Percentiles rank a stretch among this genome's conserved stretches.
These are phyloP conservation scores for Linum usitatissimum DNA, from an alignment of 345 rosid species.

Conservation along the genomic window DNA sequence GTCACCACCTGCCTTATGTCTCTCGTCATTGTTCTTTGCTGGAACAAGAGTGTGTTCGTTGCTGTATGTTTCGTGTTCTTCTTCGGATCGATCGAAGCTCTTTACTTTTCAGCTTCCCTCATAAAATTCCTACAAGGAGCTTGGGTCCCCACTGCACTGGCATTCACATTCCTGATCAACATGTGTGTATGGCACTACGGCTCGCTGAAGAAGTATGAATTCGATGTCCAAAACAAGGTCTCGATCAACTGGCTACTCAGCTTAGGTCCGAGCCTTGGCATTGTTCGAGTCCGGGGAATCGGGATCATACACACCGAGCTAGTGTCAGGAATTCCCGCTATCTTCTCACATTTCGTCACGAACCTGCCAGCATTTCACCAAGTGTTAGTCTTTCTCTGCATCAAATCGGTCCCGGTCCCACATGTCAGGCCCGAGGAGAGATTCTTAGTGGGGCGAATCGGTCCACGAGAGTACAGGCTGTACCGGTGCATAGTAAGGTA, in stretches of 20 bases:
- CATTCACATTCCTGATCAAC: slow-evolving; percentile 53
- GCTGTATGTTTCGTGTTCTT: slow-evolving; percentile 64
- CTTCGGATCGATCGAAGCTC: slow-evolving; percentile 81
- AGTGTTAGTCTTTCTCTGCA: slow-evolving; percentile 81
- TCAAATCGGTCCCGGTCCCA: slow-evolving; percentile 92
- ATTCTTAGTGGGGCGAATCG: slow-evolving; percentile 70
- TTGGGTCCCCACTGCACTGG: slow-evolving; percentile 93
- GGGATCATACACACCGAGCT: slow-evolving; percentile 92
- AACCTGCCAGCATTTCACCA: slow-evolving; percentile 98
- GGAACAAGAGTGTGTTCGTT: slow-evolving; percentile 64
- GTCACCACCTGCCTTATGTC: slow-evolving; percentile 98
- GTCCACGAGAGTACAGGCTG: slow-evolving; percentile 63
- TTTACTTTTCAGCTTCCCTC: slow-evolving; percentile 88
- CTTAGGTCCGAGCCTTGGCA: slow-evolving; percentile 75
- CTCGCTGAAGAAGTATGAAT: slow-evolving; percentile 66
- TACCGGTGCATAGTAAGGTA: slow-evolving; percentile 90
- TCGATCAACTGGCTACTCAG: slow-evolving; percentile 78
- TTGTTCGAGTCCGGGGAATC: slow-evolving; percentile 77
- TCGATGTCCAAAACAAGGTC: slow-evolving; percentile 89
- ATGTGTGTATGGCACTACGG: slow-evolving; percentile 98
- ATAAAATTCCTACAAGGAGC: slow-evolving; percentile 95
- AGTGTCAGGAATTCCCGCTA: slow-evolving; percentile 85
- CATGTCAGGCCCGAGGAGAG: slow-evolving; percentile 82
- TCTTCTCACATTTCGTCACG: slow-evolving; percentile 95
- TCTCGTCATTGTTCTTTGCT: slow-evolving; percentile 79